phyloP scores from a whole-genome alignment of 768 basidiomycete species.

The Hygrocybe punicea region DNA sequence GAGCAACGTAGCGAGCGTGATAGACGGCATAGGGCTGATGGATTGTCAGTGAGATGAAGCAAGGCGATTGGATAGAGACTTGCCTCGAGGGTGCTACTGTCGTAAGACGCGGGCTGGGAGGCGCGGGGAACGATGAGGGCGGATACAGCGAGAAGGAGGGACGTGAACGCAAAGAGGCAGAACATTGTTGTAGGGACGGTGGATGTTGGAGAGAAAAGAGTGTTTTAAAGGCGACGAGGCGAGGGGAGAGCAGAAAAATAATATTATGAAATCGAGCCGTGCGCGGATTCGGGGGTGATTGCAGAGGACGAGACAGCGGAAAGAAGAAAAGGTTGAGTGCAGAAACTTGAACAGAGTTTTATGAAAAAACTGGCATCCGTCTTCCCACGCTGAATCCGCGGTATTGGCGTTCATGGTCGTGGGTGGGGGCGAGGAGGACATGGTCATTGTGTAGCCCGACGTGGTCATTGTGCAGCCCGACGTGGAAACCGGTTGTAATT shows the following conservation, averaged over 20 bases:
- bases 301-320: background rate
- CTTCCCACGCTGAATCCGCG: too few relatives aligned
- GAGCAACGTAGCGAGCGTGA: slow-evolving; percentile 59
- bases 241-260: too few relatives aligned
- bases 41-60: too few relatives aligned
- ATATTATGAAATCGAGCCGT: too few relatives aligned
- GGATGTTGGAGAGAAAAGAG: slow-evolving; percentile 29
- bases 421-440: background rate
- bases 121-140: slow-evolving; percentile 41
- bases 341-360: background rate
- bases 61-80: too few relatives aligned
- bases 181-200: slow-evolving; percentile 35
- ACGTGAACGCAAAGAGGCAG: slow-evolving; percentile 41
- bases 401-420: background rate
- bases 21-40: slow-evolving; percentile 47
- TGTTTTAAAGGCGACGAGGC: background rate
- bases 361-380: too few relatives aligned
- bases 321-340: slow-evolving; percentile 7
- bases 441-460: too few relatives aligned
- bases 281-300: background rate
- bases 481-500: too few relatives aligned
- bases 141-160: slow-evolving; percentile 37
- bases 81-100: slow-evolving; percentile 19
- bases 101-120: background rate
- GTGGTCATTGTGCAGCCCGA: too few relatives aligned